Percentiles rank a stretch among this genome's conserved stretches.
phyloP scores from a whole-genome alignment of 345 rosid genomes.

The Salix purpurea region DNA sequence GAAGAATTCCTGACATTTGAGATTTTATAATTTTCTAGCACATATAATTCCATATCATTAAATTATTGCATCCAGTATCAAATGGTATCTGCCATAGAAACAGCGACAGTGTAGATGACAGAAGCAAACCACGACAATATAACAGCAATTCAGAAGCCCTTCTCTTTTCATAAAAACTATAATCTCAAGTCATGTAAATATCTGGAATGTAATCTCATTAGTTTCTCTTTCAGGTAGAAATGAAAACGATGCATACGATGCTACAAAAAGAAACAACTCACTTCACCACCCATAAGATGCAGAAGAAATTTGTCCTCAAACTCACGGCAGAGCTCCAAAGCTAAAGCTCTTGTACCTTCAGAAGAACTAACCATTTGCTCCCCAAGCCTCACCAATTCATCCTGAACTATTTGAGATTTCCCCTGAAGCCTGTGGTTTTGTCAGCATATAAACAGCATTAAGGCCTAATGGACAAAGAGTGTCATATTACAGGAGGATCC shows the following conservation, averaged over 20 bases:
- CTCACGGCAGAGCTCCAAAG: constrained; percentile 98
- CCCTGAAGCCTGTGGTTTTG: constrained; percentile 72
- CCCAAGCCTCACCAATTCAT: constrained; percentile 85
- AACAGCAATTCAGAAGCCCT: background rate
- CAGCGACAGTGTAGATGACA: background rate
- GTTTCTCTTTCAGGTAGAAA: background rate
- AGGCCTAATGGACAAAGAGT: background rate
- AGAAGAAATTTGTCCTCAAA: constrained; percentile 96
- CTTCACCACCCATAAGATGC: constrained; percentile 90
- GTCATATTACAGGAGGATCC: background rate
- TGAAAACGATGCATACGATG: background rate
- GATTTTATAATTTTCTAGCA: background rate
- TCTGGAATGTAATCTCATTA: background rate
- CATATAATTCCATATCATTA: background rate
- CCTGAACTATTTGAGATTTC: constrained; percentile 78
- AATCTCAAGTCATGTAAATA: background rate
- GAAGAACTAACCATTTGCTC: constrained; percentile 74
- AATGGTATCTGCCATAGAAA: background rate
- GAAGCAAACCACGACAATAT: background rate
- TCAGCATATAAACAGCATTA: background rate
- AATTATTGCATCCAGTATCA: background rate
- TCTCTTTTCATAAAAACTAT: background rate
- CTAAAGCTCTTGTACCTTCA: constrained; percentile 95
- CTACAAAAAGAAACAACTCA: constrained; percentile 37
- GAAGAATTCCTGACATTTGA: background rate